Evolutionary conservation across 2,329 filamentous ascomycete species (phyloP), one percentile per base, ranked within the genome.

Genomic region (Fulvia fulva): DNA sequence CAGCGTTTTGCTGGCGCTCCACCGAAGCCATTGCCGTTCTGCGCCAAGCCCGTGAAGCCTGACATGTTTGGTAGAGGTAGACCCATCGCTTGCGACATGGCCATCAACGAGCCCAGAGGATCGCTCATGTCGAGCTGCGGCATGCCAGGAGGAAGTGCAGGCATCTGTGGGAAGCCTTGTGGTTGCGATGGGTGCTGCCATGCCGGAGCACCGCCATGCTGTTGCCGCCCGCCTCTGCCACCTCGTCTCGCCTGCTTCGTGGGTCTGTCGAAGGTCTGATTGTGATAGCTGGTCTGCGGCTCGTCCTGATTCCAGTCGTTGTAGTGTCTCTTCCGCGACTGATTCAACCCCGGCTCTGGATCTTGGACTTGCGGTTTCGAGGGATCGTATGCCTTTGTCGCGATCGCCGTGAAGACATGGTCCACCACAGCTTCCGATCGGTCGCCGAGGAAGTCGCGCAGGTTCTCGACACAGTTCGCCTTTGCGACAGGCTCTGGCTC

Each of bases 391-490:
- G 71, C 71, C 60, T 83, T 87, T 68, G 82, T 82, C 46, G 80
- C 75, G 58, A 93, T 81, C 5, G 84, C 83, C 52, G 81, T 74
- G 67, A 92, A 87, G 21, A 92, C 80, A 67, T 91, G 87, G 67
- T 87, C 78, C 32, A 91, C 85, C 65, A 93, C 91, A 1, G 77
- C 69, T 3, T 75, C 73, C 1, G 85, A 80, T 65, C 84, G 83
- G 67, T 90, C 86, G 67, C 84, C 84, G 19, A 93, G 75, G 70
- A 93, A 93, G 70, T 92, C 89, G 2, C 83, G 82, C 43, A 93
- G 85, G 71, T 91, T 87, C 54, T 83, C 80, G 69, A 89, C 80
- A 73, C 88, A 91, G 53, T 88, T 82, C 66, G 81, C 77, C 68
- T 85, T 83, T 55, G 91, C 85, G 21, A 83, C 79, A n/a, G 81